Conservation (phyloP, 805 yeast genomes). For the Tanozyma kutaoensis region DNA sequence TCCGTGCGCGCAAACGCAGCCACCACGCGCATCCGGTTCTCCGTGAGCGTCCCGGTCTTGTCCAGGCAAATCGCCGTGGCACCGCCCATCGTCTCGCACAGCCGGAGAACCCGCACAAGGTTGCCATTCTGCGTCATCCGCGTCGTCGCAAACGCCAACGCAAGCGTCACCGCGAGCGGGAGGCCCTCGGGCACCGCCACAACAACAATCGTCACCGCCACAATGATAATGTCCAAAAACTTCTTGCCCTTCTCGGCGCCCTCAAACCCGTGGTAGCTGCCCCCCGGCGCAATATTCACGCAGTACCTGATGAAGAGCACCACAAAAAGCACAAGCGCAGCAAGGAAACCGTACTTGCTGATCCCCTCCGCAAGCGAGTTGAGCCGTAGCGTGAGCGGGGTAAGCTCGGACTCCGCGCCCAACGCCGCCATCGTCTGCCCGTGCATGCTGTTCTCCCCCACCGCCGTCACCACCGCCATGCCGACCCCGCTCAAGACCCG, state of each 20-base stretch:
- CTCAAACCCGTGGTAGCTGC: constrained; percentile 27
- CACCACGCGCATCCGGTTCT: constrained; percentile 85
- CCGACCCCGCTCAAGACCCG: constrained; percentile 80
- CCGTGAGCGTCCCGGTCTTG: constrained; percentile 94
- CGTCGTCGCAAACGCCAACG: constrained; percentile 95
- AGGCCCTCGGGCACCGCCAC: constrained; percentile 99
- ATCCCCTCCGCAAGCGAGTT: constrained; percentile 82
- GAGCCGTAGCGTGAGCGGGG: constrained; percentile 81
- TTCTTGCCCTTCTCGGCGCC: constrained; percentile 72
- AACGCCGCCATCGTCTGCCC: constrained; percentile 85
- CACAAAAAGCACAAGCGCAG: constrained; percentile 70
- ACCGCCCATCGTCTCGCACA: constrained; percentile 98
- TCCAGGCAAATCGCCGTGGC: constrained; percentile 97
- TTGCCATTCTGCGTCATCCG: constrained; percentile 96
- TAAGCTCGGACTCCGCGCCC: constrained; percentile 61
- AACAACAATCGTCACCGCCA: constrained; percentile 84
- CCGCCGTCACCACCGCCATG: constrained; percentile 74
- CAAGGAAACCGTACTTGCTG: constrained; percentile 84
- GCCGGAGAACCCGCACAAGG: constrained; percentile 81
- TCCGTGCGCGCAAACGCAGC: constrained; percentile 1
- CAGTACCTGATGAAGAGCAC: constrained; percentile 69
- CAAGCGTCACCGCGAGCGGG: constrained; percentile 93
- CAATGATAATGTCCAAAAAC: constrained; percentile 76
- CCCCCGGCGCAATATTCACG: constrained; percentile 42
- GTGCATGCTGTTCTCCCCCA: constrained; percentile 79